Evolutionary conservation across 2,329 filamentous ascomycete species (phyloP).

Genomic region (Botrytis byssoidea): DNA sequence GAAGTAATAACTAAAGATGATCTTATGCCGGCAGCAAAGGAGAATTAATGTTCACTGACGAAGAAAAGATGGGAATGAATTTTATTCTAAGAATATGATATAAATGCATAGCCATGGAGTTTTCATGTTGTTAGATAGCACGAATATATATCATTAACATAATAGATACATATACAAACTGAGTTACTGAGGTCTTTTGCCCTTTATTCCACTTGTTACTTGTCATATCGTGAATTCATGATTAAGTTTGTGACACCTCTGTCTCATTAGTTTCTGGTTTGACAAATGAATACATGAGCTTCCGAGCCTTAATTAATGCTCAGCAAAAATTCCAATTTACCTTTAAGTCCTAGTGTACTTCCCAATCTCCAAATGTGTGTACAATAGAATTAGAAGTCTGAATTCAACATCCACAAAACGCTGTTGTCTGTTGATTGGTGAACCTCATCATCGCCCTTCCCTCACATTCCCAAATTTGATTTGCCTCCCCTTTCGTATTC

Average conservation of each 20-base stretch:
- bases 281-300: not conserved
- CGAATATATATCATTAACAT: not conserved
- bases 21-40: not conserved
- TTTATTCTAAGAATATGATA: not conserved
- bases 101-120: slow-evolving; percentile 11
- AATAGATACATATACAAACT: not conserved
- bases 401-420: not conserved
- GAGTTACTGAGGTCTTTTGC: not conserved
- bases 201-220: not conserved
- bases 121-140: not conserved
- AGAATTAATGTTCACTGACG: slow-evolving; percentile 1
- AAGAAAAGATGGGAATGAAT: not conserved
- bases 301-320: too few relatives aligned
- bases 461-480: not conserved
- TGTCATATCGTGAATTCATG: not conserved
- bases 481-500: not conserved
- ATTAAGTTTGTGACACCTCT: not conserved
- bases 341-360: not conserved
- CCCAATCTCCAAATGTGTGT: not conserved
- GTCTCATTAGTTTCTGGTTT: not conserved
- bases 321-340: not conserved
- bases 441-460: not conserved
- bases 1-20: slow-evolving; percentile 3
- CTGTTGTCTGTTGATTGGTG: rapidly evolving
- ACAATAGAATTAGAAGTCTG: rapidly evolving